Evolutionary conservation across 2,329 filamentous ascomycete genomes (phyloP).

Genomic region (Arthrobotrys musiformis): DNA sequence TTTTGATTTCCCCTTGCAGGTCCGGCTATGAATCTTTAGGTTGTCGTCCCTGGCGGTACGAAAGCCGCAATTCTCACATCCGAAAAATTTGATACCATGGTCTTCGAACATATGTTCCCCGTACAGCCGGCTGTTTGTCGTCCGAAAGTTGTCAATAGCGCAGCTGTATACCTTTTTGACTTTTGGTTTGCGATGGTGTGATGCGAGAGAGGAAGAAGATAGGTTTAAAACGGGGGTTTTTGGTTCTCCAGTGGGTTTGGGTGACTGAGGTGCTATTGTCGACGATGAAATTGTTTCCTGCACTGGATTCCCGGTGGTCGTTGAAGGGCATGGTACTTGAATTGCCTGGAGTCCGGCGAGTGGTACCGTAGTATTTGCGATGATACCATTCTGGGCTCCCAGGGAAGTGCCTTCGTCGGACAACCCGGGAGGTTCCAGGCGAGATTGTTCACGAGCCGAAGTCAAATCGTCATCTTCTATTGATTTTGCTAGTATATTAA

Average conservation of each 20-base stretch:
- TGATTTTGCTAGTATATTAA: background rate
- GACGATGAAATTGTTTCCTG: background rate
- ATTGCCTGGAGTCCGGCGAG: background rate
- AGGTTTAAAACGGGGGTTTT: background rate
- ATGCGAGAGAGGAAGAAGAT: background rate
- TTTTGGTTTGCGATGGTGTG: background rate
- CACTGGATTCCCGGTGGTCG: background rate
- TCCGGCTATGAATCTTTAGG: background rate
- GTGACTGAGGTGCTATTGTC: background rate
- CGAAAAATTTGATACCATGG: background rate
- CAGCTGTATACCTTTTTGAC: background rate
- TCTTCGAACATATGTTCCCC: constrained; percentile 16
- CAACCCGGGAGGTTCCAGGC: background rate
- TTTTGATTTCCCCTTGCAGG: background rate
- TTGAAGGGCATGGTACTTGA: background rate
- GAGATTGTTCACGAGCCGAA: background rate
- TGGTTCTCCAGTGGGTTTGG: background rate
- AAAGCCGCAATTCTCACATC: constrained; percentile 3
- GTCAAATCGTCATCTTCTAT: background rate
- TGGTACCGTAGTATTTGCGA: background rate
- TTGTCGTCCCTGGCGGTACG: constrained; percentile 13
- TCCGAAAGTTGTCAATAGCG: background rate
- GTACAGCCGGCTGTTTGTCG: background rate
- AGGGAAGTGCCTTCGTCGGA: background rate
- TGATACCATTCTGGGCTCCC: background rate